Percentiles rank a stretch among this genome's conserved stretches.
phyloP scores from a whole-genome alignment of 495 filamentous ascomycete genomes.

The Penicillium egyptiacum region DNA sequence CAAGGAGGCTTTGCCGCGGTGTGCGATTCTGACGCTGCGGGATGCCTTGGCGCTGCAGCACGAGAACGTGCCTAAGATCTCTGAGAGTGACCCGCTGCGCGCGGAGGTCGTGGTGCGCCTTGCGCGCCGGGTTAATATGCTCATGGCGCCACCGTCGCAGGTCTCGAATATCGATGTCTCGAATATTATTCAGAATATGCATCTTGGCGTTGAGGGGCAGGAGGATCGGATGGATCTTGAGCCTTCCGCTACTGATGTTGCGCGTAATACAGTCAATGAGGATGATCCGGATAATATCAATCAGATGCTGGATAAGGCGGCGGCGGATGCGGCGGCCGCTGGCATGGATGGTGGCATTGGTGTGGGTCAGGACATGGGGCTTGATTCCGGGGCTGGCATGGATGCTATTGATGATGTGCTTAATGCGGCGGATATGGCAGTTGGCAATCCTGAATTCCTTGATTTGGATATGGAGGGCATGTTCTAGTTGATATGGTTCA shows the following conservation, averaged over 20 bases:
- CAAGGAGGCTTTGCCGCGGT: constrained; percentile 41
- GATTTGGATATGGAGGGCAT: constrained; percentile 54
- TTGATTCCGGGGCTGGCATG: constrained; percentile 30
- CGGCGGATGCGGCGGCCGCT: constrained; percentile 33
- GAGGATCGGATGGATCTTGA: constrained; percentile 39
- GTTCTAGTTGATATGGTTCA: constrained; percentile 27
- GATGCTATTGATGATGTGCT: constrained; percentile 51
- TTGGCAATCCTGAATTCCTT: constrained; percentile 50
- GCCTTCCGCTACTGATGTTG: constrained; percentile 17
- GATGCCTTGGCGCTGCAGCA: constrained; percentile 67
- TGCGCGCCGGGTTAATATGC: constrained; percentile 69
- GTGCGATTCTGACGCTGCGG: constrained; percentile 56
- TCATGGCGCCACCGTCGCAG: constrained; percentile 42
- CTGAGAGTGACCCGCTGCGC: constrained; percentile 57
- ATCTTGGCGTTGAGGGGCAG: constrained; percentile 37
- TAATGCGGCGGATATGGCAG: constrained; percentile 49
- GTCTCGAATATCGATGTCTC: constrained; percentile 43
- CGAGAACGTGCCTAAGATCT: constrained; percentile 60
- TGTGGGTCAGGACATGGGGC: constrained; percentile 34
- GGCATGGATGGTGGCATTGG: constrained; percentile 14
- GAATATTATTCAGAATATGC: constrained; percentile 45
- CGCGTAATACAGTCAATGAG: constrained; percentile 22
- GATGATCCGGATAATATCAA: constrained; percentile 44
- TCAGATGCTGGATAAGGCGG: constrained; percentile 49
- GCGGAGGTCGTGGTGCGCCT: constrained; percentile 77